A percentile compares a stretch with the other conserved stretches of the same genome.
phyloP scores from a whole-genome alignment of 345 rosid genomes.

The Salix dunnii region DNA sequence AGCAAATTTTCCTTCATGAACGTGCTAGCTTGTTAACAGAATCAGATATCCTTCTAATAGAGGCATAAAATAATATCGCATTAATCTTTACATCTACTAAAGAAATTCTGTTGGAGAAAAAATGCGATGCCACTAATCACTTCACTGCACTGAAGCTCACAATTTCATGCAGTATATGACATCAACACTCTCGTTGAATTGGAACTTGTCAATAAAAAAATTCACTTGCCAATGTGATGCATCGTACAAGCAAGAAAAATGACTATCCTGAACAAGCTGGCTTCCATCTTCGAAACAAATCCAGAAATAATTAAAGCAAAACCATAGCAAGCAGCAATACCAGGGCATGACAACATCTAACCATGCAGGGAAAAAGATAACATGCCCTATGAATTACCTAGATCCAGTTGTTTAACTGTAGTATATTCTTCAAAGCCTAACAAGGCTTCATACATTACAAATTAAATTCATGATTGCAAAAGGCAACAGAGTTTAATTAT shows the following conservation, averaged over 20 bases:
- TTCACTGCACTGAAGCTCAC: not conserved
- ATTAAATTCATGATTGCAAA: not conserved
- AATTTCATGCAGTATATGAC: not conserved
- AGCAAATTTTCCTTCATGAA: not conserved
- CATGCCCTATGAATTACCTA: not conserved
- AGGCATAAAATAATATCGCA: not conserved
- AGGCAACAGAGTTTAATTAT: not conserved
- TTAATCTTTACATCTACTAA: not conserved
- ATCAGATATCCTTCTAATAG: not conserved
- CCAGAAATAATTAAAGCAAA: not conserved
- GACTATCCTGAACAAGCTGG: not conserved
- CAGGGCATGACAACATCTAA: not conserved
- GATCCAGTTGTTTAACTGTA: not conserved
- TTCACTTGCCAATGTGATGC: not conserved
- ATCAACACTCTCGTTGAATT: not conserved
- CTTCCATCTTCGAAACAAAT: not conserved
- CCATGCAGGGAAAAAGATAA: not conserved
- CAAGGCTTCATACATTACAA: not conserved
- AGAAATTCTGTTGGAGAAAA: not conserved
- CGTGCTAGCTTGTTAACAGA: not conserved
- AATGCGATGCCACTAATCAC: not conserved
- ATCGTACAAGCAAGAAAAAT: not conserved
- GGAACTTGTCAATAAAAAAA: not conserved
- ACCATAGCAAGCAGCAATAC: not conserved
- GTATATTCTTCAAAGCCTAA: not conserved